Conservation (phyloP, 1,139 yeast genomes). For the Kodamaea plutei region DNA sequence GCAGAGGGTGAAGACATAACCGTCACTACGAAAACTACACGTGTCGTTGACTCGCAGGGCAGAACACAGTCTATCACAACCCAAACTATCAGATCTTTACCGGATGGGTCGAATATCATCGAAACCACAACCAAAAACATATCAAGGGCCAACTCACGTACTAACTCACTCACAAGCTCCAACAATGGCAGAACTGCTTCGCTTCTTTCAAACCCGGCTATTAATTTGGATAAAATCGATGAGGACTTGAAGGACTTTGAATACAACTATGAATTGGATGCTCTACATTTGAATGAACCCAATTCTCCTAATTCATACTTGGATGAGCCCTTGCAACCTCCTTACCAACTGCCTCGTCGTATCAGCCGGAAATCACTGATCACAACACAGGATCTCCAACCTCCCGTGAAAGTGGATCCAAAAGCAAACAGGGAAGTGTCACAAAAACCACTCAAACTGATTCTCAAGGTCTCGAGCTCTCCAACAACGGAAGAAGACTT, state of each 20-base stretch:
- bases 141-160: constrained; percentile 33
- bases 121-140: constrained; percentile 45
- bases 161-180: constrained; percentile 29
- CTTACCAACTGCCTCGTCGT: not conserved
- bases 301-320: not conserved
- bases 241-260: constrained; percentile 46
- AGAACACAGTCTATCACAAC: constrained; percentile 43
- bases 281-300: constrained; percentile 3
- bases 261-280: constrained; percentile 34
- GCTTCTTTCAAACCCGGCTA: constrained; percentile 18
- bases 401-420: not conserved
- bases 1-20: constrained; percentile 22
- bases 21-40: constrained; percentile 42
- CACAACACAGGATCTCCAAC: constrained; percentile 1
- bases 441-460: constrained; percentile 31
- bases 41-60: constrained; percentile 41
- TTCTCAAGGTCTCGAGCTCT: constrained; percentile 27
- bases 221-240: constrained; percentile 38
- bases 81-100: constrained; percentile 36
- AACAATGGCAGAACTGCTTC: constrained; percentile 15
- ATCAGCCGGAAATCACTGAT: not conserved
- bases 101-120: constrained; percentile 45
- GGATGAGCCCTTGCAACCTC: not conserved
- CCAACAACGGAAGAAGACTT: constrained; percentile 11
- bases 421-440: not conserved